phyloP scores from a whole-genome alignment of 192 early-diverging fungal genomes.

The Kickxella alabastrina region DNA sequence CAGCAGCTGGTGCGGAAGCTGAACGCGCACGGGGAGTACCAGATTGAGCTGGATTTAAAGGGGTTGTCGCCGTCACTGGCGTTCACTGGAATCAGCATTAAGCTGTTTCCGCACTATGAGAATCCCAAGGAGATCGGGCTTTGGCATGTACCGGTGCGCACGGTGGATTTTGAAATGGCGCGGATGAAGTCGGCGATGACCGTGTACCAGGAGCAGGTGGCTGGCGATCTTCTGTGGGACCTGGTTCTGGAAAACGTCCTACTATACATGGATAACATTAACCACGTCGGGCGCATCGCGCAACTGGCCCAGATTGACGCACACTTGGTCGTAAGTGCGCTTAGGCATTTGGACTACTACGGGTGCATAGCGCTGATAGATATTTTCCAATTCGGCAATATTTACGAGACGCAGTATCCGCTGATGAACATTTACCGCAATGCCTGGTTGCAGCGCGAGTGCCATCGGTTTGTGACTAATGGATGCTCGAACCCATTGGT shows the following conservation, averaged over 20 bases:
- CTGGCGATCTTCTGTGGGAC: conserved; percentile 86
- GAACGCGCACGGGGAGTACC: conserved; percentile 44
- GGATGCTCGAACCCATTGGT: conserved; percentile 46
- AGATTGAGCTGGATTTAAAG: conserved; percentile 44
- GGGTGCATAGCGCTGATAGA: conserved; percentile 88
- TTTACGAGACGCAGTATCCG: conserved; percentile 59
- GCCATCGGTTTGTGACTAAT: conserved; percentile 67
- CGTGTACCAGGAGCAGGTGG: conserved; percentile 60
- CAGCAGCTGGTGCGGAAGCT: conserved; percentile 42
- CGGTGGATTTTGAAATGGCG: conserved; percentile 38
- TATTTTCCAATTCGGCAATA: conserved; percentile 93
- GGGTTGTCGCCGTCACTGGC: conserved; percentile 35
- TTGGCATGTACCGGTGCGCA: conserved; percentile 40
- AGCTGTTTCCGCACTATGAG: conserved; percentile 46
- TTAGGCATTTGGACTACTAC: conserved; percentile 91
- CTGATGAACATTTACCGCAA: conserved; percentile 55
- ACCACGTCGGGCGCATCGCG: conserved; percentile 78
- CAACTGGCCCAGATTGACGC: conserved; percentile 73
- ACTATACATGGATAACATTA: conserved; percentile 78
- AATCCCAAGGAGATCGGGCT: conserved; percentile 18
- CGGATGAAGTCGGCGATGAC: conserved; percentile 27
- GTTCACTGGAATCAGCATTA: conserved; percentile 39
- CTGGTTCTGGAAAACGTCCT: conserved; percentile 79
- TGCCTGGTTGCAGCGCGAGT: conserved; percentile 68
- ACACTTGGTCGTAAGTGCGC: conserved; percentile 69